phyloP scores from a whole-genome alignment of 1,284 basidiomycete species.

The Crocinoboletus sp. region DNA sequence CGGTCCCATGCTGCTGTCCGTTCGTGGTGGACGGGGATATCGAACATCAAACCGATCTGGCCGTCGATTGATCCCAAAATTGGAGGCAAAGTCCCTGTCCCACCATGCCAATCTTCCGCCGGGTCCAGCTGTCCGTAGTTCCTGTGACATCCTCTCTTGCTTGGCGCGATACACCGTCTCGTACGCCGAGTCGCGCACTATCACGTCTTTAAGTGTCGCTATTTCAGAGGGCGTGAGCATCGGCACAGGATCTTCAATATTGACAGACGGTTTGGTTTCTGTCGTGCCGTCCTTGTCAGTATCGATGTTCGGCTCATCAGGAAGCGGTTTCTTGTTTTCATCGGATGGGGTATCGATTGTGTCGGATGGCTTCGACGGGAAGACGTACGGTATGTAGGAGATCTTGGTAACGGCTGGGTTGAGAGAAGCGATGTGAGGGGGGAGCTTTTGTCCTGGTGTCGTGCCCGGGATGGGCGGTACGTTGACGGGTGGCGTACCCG shows the following conservation, averaged over 20 bases:
- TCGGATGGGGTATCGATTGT: slow-evolving; percentile 16
- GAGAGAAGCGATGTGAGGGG: slow-evolving; percentile 31
- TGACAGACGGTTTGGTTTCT: slow-evolving; percentile 16
- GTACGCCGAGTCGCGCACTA: slow-evolving; percentile 46
- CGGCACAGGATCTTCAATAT: slow-evolving; percentile 31
- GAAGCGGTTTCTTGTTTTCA: slow-evolving; percentile 26
- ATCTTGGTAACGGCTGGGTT: slow-evolving; percentile 33
- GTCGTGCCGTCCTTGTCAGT: slow-evolving; percentile 18
- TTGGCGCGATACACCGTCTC: slow-evolving; percentile 33
- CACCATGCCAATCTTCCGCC: slow-evolving; percentile 30
- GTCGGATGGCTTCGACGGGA: slow-evolving; percentile 19
- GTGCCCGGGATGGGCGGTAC: slow-evolving; percentile 28
- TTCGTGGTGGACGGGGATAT: slow-evolving; percentile 53
- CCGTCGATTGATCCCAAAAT: slow-evolving; percentile 27
- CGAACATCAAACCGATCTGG: slow-evolving; percentile 61
- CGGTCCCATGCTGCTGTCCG: slow-evolving; percentile 38
- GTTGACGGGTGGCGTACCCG: slow-evolving; percentile 17
- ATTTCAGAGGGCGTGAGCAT: slow-evolving; percentile 38
- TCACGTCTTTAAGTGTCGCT: slow-evolving; percentile 40
- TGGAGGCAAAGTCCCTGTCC: slow-evolving; percentile 25
- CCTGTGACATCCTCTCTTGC: slow-evolving; percentile 27
- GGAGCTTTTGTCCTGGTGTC: slow-evolving; percentile 29
- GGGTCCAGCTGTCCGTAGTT: slow-evolving; percentile 27
- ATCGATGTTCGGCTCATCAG: slow-evolving; percentile 11
- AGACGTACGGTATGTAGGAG: slow-evolving; percentile 27